Conservation (phyloP, 2,329 filamentous ascomycete genomes). For the Hypoxylon sp. region DNA sequence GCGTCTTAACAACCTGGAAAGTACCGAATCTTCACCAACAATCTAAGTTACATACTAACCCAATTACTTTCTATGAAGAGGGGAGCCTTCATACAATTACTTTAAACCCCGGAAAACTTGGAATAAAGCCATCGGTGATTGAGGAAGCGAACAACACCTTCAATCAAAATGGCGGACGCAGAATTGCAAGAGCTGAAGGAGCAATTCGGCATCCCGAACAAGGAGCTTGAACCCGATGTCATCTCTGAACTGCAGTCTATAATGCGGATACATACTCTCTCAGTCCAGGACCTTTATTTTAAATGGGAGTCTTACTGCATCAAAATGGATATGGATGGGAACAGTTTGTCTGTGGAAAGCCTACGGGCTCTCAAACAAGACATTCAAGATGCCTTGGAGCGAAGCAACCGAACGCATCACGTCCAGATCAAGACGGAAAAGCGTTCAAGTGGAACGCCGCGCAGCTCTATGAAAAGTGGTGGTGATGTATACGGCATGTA, state of each 20-base stretch:
- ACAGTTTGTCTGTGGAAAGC: constrained; percentile 73
- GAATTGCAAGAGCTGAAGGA: constrained; percentile 54
- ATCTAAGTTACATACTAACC: no score
- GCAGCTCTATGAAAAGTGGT: constrained; percentile 61
- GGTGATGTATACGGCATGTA: constrained; percentile 86
- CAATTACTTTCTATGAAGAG: no score
- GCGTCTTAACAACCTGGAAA: no score
- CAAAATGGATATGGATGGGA: constrained; percentile 86
- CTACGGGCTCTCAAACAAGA: constrained; percentile 84
- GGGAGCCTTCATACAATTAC: no score
- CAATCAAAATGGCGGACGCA: constrained; percentile 56
- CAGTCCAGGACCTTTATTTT: constrained; percentile 88
- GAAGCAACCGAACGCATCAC: constrained; percentile 72
- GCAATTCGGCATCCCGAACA: constrained; percentile 63
- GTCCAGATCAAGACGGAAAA: constrained; percentile 70
- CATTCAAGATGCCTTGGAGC: constrained; percentile 84
- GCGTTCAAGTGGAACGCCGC: constrained; percentile 68
- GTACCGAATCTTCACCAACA: no score
- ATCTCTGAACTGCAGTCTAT: constrained; percentile 85
- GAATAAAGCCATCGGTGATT: no score
- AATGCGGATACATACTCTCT: constrained; percentile 81
- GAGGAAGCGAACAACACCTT: no score
- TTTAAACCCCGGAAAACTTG: no score
- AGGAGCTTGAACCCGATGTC: constrained; percentile 78
- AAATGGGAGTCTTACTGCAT: constrained; percentile 99